These are phyloP conservation scores for Cercospora janseana DNA, from an alignment of 2,329 filamentous ascomycete species.

Conservation along the genomic window DNA sequence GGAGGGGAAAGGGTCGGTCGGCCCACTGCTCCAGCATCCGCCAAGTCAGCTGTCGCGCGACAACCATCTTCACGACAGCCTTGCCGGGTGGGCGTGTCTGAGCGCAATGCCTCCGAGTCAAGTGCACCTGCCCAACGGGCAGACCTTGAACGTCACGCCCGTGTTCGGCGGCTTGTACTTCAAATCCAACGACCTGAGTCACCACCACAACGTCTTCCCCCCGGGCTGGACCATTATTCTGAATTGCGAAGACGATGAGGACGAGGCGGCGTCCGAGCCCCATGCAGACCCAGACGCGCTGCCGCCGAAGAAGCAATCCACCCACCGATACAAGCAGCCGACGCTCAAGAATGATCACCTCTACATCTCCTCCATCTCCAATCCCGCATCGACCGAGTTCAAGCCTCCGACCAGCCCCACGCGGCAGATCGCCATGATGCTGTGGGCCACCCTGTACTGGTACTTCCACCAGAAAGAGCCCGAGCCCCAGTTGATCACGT, in stretches of 20 bases:
- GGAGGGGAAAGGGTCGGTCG: no score
- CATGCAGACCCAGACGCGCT: slow-evolving; percentile 17
- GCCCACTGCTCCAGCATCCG: no score
- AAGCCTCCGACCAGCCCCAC: slow-evolving; percentile 77
- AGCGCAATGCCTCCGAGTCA: slow-evolving; percentile 45
- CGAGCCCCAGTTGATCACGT: slow-evolving; percentile 59
- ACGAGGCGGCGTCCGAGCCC: slow-evolving; percentile 35
- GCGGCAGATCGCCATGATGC: slow-evolving; percentile 90
- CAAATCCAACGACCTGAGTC: slow-evolving; percentile 73
- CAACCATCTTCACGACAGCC: background rate
- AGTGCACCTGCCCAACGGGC: slow-evolving; percentile 81
- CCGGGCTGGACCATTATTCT: slow-evolving; percentile 88
- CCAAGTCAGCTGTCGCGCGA: no score
- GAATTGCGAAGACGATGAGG: slow-evolving; percentile 60
- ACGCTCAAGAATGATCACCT: slow-evolving; percentile 77
- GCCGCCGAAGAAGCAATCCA: slow-evolving; percentile 40
- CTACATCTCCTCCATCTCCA: slow-evolving; percentile 89
- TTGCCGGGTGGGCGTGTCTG: background rate
- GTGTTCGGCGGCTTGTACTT: slow-evolving; percentile 92
- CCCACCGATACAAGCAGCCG: slow-evolving; percentile 68
- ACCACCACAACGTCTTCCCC: slow-evolving; percentile 69
- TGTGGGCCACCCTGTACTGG: slow-evolving; percentile 93
- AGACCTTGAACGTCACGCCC: slow-evolving; percentile 74
- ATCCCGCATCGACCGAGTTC: slow-evolving; percentile 75
- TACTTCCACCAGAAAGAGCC: slow-evolving; percentile 90